A percentile compares a stretch with the other conserved stretches of the same genome.
Evolutionary conservation across 192 early-diverging fungal species (phyloP).

Genomic region (Umbelopsis isabellina): DNA sequence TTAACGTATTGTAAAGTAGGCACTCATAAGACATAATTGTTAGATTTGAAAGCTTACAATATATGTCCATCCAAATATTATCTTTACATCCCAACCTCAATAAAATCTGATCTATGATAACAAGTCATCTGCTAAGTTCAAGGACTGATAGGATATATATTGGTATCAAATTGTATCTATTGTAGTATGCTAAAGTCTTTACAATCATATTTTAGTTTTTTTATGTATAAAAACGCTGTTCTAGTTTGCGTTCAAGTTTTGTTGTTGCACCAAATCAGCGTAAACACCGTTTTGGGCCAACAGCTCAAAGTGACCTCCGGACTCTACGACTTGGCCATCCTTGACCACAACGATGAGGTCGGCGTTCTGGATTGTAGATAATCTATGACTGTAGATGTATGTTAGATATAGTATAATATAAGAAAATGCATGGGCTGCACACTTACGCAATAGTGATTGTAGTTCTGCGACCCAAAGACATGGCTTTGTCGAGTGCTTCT

Average conservation of each 20-base stretch:
- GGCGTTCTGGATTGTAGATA: conserved; percentile 19
- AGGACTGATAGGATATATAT: too few species aligned
- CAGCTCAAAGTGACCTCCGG: conserved; percentile 63
- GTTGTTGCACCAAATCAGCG: conserved; percentile 65
- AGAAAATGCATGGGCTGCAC: neutral
- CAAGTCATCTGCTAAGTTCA: too few species aligned
- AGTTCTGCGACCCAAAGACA: conserved; percentile 57
- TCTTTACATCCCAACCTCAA: too few species aligned
- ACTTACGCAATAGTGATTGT: conserved; percentile 66
- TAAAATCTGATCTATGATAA: too few species aligned
- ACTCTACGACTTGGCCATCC: conserved; percentile 63
- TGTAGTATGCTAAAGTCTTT: too few species aligned
- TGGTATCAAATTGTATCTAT: too few species aligned
- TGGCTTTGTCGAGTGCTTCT: conserved; percentile 64
- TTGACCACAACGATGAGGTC: conserved; percentile 73
- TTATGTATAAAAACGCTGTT: neutral
- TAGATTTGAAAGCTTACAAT: too few species aligned
- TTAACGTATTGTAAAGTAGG: neutral
- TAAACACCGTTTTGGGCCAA: conserved; percentile 57
- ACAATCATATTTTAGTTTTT: too few species aligned
- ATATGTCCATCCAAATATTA: too few species aligned
- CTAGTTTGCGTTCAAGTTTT: conserved; percentile 47
- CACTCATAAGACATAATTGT: too few species aligned
- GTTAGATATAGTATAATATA: neutral
- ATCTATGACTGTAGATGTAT: conserved; percentile 10